These are phyloP conservation scores for Sistotremastrum niveocremeum DNA, from an alignment of 768 basidiomycete species.

Conservation along the genomic window DNA sequence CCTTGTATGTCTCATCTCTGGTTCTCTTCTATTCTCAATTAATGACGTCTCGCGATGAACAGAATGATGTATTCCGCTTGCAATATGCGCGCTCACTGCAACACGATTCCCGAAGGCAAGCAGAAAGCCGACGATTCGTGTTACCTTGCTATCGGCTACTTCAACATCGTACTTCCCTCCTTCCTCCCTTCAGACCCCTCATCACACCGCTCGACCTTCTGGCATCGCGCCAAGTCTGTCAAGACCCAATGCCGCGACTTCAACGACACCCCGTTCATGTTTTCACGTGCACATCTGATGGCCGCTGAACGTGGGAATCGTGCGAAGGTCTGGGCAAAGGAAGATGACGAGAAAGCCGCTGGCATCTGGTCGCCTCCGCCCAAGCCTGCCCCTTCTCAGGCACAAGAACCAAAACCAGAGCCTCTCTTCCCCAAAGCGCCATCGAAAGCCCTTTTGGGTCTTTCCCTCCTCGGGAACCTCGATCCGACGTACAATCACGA, in stretches of 20 bases:
- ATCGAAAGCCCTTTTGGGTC: slow-evolving; percentile 53
- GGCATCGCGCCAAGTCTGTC: slow-evolving; percentile 58
- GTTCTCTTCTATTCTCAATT: too few species aligned
- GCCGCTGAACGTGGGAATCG: slow-evolving; percentile 46
- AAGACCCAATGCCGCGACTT: slow-evolving; percentile 55
- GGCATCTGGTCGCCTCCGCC: slow-evolving; percentile 25
- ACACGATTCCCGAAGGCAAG: slow-evolving; percentile 18
- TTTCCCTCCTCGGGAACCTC: slow-evolving; percentile 76
- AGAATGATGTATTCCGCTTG: slow-evolving; percentile 82
- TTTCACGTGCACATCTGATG: slow-evolving; percentile 51
- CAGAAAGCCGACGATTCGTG: slow-evolving; percentile 39
- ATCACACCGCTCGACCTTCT: slow-evolving; percentile 30
- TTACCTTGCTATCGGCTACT: slow-evolving; percentile 69
- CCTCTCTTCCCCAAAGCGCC: slow-evolving; percentile 23
- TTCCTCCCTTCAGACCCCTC: slow-evolving; percentile 38
- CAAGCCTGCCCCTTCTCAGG: too few species aligned
- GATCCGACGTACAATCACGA: slow-evolving; percentile 68
- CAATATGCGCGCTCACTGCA: slow-evolving; percentile 55
- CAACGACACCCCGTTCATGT: slow-evolving; percentile 47
- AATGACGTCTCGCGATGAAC: background rate
- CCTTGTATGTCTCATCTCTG: too few species aligned
- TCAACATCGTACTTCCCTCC: slow-evolving; percentile 70
- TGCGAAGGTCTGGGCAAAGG: slow-evolving; percentile 55
- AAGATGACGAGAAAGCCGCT: slow-evolving; percentile 53
- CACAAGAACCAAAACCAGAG: too few species aligned